These are phyloP conservation scores for Lizonia empirigonia DNA, from an alignment of 2,329 filamentous ascomycete species.

Conservation along the genomic window DNA sequence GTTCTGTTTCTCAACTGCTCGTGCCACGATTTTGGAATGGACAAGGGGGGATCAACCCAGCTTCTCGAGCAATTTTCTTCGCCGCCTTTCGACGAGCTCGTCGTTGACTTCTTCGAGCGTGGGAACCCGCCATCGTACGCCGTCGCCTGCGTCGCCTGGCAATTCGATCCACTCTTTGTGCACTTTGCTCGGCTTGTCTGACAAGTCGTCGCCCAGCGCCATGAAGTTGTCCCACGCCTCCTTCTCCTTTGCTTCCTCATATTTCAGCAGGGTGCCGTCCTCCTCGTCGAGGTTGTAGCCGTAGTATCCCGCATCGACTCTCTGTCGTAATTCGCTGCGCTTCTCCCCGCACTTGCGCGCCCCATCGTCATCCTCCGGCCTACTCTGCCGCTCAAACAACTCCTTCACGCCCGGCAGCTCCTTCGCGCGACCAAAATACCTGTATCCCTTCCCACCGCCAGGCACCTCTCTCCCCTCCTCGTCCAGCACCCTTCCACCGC, in stretches of 20 bases:
- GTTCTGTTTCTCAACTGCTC: conserved; percentile 27
- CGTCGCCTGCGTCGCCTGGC: conserved; percentile 86
- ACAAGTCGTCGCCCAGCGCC: conserved; percentile 57
- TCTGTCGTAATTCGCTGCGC: conserved; percentile 71
- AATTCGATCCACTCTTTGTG: conserved; percentile 73
- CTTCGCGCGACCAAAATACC: conserved; percentile 80
- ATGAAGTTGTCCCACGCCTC: conserved; percentile 76
- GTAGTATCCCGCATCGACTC: conserved; percentile 93
- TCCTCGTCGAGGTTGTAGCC: conserved; percentile 94
- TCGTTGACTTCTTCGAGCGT: conserved; percentile 91
- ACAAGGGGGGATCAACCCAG: conserved; percentile 50
- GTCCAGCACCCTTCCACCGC: conserved; percentile 62
- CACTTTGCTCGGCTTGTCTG: conserved; percentile 31
- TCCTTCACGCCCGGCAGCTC: conserved; percentile 96
- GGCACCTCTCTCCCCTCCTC: conserved; percentile 62
- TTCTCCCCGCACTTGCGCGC: conserved; percentile 69
- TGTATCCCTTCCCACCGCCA: conserved; percentile 83
- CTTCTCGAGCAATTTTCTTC: conserved; percentile 83
- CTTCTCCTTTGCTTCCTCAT: conserved; percentile 82
- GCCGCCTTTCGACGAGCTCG: conserved; percentile 85
- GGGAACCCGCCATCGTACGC: conserved; percentile 79
- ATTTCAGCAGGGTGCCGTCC: conserved; percentile 77
- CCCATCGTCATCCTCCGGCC: conserved; percentile 54
- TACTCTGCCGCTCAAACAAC: conserved; percentile 56
- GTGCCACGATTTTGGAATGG: too few species aligned